Evolutionary conservation across 1,139 yeast species (phyloP), one percentile per base, ranked within the genome.

Genomic region (Yueomyces sp.): DNA sequence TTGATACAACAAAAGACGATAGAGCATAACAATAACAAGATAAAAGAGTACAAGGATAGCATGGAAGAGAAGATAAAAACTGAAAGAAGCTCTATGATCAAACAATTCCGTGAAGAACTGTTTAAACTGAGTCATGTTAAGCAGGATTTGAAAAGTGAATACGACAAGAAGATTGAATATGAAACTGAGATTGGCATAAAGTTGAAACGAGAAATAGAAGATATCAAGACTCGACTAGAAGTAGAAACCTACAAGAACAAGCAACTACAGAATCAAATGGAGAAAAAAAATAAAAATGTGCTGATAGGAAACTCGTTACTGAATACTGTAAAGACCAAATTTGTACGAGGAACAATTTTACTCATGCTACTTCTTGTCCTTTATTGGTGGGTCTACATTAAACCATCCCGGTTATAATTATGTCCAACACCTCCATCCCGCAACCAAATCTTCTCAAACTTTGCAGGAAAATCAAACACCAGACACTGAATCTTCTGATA

Each of bases 211-310:
- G 57, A 60, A 42, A 40, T 57, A 2, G 62, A 57, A 30, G 63
- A 58, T 40, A 44, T 58, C 9, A 56, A 56, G 28, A 52, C 58
- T 3, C 53, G 59, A 37, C 39, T 59, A 26, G 62, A 62, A 38
- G 62, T 55, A 3, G 60, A 62, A 36, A 52, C 52, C 11, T 51
- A 51, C 29, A 54, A 59, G 41, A 52, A 56, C 25, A 41, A 52
- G 12, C 54, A 52, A 41, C n/a, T 33, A 33, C 6, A 33, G 31
- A 29, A 6, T 29, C 6, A 8, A 29, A 29, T 19, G 19, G 19
- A 19, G 19, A 19, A 19, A 2, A 19, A 19, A 19, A 19, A 19
- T 19, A 19, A 19, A 19, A 19, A 19, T 19, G 19, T 19, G 19
- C 19, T 19, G 19, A 19, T 19, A 19, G 19, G 19, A 19, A 19